A percentile compares a stretch with the other conserved stretches of the same genome.
These are phyloP conservation scores for Cercospora canescens DNA, from an alignment of 2,329 filamentous ascomycete genomes.

Conservation along the genomic window DNA sequence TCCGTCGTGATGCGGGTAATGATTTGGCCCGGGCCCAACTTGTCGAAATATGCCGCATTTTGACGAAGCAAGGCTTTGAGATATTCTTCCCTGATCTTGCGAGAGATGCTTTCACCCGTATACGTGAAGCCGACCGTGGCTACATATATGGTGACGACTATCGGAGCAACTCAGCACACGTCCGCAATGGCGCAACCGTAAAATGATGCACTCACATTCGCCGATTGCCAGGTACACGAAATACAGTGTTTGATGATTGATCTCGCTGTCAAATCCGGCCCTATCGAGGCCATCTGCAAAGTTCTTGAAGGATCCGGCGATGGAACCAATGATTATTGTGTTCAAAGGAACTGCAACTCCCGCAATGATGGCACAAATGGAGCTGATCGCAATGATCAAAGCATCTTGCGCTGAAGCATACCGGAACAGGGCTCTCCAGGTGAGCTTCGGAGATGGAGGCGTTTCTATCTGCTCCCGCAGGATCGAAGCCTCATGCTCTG, in stretches of 20 bases:
- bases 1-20: conserved; percentile 93
- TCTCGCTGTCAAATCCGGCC: conserved; percentile 57
- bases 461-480: conserved; percentile 7
- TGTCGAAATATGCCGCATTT: conserved; percentile 92
- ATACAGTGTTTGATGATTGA: conserved; percentile 69
- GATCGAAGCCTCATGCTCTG: conserved; percentile 11
- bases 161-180: background rate
- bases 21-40: conserved; percentile 87
- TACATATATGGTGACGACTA: conserved; percentile 67
- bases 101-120: conserved; percentile 49
- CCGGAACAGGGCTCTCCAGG: conserved; percentile 12
- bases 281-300: conserved; percentile 41
- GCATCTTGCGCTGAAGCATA: conserved; percentile 27
- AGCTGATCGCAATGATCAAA: conserved; percentile 38
- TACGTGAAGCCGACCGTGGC: conserved; percentile 86
- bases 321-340: conserved; percentile 63
- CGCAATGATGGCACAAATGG: conserved; percentile 26
- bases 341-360: conserved; percentile 32
- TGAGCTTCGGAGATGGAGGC: background rate
- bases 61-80: conserved; percentile 80
- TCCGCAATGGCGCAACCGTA: background rate
- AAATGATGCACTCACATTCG: conserved; percentile 51
- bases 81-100: conserved; percentile 69
- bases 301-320: conserved; percentile 10
- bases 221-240: conserved; percentile 80